These are phyloP conservation scores for Meyerozyma elateridarum DNA, from an alignment of 1,139 yeast genomes.

Conservation along the genomic window DNA sequence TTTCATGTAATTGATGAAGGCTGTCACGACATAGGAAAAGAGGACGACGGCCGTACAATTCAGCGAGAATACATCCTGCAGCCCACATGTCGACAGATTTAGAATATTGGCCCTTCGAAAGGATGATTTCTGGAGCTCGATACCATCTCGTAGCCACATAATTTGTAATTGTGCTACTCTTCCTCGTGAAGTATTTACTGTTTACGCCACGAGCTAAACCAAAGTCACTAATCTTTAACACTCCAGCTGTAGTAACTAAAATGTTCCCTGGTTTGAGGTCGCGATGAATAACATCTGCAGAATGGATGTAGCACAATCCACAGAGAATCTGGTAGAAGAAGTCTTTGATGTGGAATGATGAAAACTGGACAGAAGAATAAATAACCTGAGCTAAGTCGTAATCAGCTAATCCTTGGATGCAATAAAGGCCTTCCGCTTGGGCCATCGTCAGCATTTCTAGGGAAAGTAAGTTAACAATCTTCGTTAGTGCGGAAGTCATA, in stretches of 20 bases:
- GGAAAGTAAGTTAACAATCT: conserved; percentile 69
- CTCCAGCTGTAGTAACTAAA: conserved; percentile 66
- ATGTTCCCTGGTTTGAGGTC: conserved; percentile 86
- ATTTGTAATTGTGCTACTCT: conserved; percentile 55
- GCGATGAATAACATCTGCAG: conserved; percentile 80
- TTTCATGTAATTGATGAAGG: conserved; percentile 57
- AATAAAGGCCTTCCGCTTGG: conserved; percentile 82
- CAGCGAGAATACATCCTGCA: conserved; percentile 74
- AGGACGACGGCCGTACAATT: conserved; percentile 67
- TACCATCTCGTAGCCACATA: conserved; percentile 97
- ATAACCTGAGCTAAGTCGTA: conserved; percentile 76
- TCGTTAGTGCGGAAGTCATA: conserved; percentile 6
- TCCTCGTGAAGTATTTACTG: conserved; percentile 31
- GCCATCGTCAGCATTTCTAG: conserved; percentile 59
- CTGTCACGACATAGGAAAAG: conserved; percentile 68
- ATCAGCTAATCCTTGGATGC: conserved; percentile 75
- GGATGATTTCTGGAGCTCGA: conserved; percentile 85
- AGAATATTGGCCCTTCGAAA: conserved; percentile 63
- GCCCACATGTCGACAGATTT: conserved; percentile 93
- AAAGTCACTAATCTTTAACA: conserved; percentile 77
- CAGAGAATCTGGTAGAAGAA: conserved; percentile 75
- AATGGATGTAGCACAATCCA: conserved; percentile 77
- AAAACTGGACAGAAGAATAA: conserved; percentile 68
- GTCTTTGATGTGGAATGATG: conserved; percentile 78
- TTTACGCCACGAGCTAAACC: conserved; percentile 80